Base-by-base conservation (phyloP, 768 basidiomycete species). In the Phaeolepiota aurea region DNA sequence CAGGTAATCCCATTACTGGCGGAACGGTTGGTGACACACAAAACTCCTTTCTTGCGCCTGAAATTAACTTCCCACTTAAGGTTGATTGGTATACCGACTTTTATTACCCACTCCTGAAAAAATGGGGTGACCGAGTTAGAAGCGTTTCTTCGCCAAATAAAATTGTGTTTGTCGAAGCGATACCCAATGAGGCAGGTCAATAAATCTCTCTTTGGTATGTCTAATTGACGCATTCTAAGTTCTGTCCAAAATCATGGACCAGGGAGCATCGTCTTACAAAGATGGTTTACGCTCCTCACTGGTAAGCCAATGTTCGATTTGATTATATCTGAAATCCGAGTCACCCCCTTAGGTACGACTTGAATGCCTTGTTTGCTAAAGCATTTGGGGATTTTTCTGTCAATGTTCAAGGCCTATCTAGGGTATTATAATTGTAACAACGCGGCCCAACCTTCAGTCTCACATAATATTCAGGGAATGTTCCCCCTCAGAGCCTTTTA, bases 121-220 rank as follows among this genome's bases (percentile, higher is more conserved):
- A 65, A 31, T 92, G 90, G 84, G 72, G 74, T 10, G 64, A 72
- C 32, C 63, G 77, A 20, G 74, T 89, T 9, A 69, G 74, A 23
- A 54, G 54, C 14, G 63, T 66, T 5, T 61, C 70, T 3, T 61
- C 71, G 1, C 61, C 59, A 3, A 68, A 76, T 3, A 83, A 82
- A 50, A 61, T 86, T 40, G 58, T 83, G 0, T 87, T 94, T 48
- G 70, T 82, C 0, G 94, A 94, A 50, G 74, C 83, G 13, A 85
- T 99, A 47, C 94, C 96, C 4, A 99, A 99, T 50, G 94, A 99
- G 68, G 89, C 89, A 30, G 2, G 54, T 48, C n/a, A n/a, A n/a
- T n/a, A n/a, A n/a, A 42, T 38, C 21, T 2, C 11, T 21, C 20
- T 32, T 15, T 20, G 19, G 32, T 19, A 42, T 5, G 33, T 2